Evolutionary conservation across 306 rosid genomes (phyloP).

Genomic region (Chamaecrista fasciculata): DNA sequence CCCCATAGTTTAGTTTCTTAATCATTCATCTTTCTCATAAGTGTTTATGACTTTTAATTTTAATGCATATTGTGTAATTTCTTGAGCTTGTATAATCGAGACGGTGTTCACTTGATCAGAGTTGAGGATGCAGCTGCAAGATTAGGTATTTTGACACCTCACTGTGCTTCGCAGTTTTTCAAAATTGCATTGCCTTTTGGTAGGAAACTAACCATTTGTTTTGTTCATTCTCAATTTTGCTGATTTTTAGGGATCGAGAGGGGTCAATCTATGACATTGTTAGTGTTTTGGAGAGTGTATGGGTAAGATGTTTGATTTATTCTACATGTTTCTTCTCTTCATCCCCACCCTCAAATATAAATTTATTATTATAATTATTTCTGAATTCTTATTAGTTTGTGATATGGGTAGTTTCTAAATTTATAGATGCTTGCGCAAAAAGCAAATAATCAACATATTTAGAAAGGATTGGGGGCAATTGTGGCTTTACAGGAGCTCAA

Average conservation of each 20-base stretch:
- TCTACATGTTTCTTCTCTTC: too few species aligned
- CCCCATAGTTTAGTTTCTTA: too few species aligned
- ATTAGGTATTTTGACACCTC: constrained; percentile 47
- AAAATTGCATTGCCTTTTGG: too few species aligned
- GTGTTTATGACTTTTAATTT: not conserved
- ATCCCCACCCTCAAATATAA: too few species aligned
- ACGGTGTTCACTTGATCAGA: constrained; percentile 57
- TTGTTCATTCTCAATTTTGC: not conserved
- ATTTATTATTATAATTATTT: too few species aligned
- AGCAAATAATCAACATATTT: constrained; percentile 82
- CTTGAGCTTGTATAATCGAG: constrained; percentile 70
- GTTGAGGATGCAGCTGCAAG: constrained; percentile 88
- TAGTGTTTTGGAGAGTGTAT: constrained; percentile 83
- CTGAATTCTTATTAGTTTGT: not conserved
- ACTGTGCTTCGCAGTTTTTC: not conserved
- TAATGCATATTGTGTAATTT: constrained; percentile 38
- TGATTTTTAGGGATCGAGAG: constrained; percentile 67
- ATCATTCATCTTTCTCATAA: not conserved
- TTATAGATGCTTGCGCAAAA: constrained; percentile 71
- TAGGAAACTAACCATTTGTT: not conserved
- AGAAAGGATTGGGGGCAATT: constrained; percentile 84
- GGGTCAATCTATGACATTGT: constrained; percentile 93
- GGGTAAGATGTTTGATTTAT: too few species aligned
- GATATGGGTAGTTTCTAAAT: not conserved
- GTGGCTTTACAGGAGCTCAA: constrained; percentile 60